A percentile compares a stretch with the other conserved stretches of the same genome.
Evolutionary conservation across 2,329 filamentous ascomycete species (phyloP).

Genomic region (Colletotrichum cordylinicola): DNA sequence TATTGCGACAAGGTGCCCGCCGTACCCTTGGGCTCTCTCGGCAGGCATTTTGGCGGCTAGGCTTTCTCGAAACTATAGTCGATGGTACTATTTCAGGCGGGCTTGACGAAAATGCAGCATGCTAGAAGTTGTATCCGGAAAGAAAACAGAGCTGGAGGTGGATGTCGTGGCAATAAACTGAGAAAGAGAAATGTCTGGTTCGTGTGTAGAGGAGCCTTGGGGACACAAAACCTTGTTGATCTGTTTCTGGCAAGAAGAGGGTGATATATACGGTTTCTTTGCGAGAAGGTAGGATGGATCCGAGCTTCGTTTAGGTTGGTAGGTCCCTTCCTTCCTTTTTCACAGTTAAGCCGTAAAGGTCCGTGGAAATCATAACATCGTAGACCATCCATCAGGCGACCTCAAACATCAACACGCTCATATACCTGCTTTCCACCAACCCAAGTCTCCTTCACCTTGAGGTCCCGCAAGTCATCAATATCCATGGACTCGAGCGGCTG

Average conservation of each 20-base stretch:
- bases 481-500: slow-evolving; percentile 55
- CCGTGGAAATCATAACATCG: neutral
- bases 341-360: neutral
- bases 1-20: neutral
- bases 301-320: neutral
- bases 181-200: neutral
- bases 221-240: neutral
- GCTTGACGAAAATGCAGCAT: too few species aligned
- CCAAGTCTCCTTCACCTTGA: slow-evolving; percentile 72
- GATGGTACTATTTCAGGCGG: neutral
- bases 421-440: slow-evolving; percentile 63
- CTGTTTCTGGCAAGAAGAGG: neutral
- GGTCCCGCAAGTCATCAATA: slow-evolving; percentile 56
- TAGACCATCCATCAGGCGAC: neutral
- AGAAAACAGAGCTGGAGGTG: neutral
- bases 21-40: neutral
- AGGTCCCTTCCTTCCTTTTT: neutral
- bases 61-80: neutral
- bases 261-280: neutral
- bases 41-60: neutral
- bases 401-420: slow-evolving; percentile 6
- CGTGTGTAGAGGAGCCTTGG: neutral
- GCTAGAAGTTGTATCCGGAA: neutral
- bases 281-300: neutral
- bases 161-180: neutral